Conservation (phyloP, 192 early-diverging fungal genomes). For the Coemansia erecta region DNA sequence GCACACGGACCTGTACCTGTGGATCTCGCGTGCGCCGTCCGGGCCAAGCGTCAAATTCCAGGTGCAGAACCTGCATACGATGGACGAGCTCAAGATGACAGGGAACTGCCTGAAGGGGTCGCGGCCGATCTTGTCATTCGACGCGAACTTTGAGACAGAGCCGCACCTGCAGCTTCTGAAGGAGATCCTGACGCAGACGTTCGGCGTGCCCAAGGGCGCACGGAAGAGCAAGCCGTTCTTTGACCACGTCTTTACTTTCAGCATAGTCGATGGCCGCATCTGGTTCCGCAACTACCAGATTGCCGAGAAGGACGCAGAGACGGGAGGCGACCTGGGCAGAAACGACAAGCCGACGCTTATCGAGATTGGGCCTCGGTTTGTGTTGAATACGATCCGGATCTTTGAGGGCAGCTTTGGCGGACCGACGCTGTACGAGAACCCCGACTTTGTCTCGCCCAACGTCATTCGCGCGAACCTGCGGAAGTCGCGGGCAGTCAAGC, state of each 20-base stretch:
- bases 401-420: slow-evolving; percentile 97
- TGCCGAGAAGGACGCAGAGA: slow-evolving; percentile 64
- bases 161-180: slow-evolving; percentile 87
- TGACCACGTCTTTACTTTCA: slow-evolving; percentile 91
- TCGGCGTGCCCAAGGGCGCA: slow-evolving; percentile 83
- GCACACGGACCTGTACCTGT: slow-evolving; percentile 91
- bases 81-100: slow-evolving; percentile 98
- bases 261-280: slow-evolving; percentile 81
- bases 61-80: slow-evolving; percentile 96
- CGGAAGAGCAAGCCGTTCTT: slow-evolving; percentile 95
- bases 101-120: slow-evolving; percentile 98
- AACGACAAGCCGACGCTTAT: slow-evolving; percentile 75
- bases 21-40: slow-evolving; percentile 92
- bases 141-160: slow-evolving; percentile 83
- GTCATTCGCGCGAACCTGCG: slow-evolving; percentile 40
- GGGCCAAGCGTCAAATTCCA: slow-evolving; percentile 94
- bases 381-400: slow-evolving; percentile 86
- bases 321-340: slow-evolving; percentile 55
- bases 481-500: slow-evolving; percentile 31
- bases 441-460: slow-evolving; percentile 78
- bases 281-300: slow-evolving; percentile 99
- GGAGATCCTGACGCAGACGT: slow-evolving; percentile 91
- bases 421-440: slow-evolving; percentile 87
- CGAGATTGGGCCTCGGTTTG: slow-evolving; percentile 98
- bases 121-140: slow-evolving; percentile 93